These are phyloP conservation scores for Coffea canephora DNA, from an alignment of 257 asterid species.

Conservation along the genomic window DNA sequence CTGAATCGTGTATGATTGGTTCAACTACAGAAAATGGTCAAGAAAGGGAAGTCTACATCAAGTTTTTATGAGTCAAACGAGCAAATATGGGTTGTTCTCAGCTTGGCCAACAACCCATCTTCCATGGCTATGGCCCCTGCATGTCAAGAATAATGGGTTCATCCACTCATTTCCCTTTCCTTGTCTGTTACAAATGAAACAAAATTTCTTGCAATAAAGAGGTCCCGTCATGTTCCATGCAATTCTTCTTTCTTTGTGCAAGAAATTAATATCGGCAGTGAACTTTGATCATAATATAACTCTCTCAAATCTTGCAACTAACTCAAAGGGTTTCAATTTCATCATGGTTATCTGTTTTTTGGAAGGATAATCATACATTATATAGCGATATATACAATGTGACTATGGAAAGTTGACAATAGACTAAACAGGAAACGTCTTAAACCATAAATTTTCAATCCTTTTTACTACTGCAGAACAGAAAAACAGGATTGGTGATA, in stretches of 20 bases:
- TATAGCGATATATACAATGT: no score
- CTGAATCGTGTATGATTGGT: neutral
- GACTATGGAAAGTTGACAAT: no score
- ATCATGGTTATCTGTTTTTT: no score
- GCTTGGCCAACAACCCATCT: slow-evolving; percentile 23
- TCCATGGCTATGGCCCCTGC: slow-evolving; percentile 13
- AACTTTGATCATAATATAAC: neutral
- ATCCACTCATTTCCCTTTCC: slow-evolving; percentile 8
- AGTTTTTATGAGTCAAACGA: neutral
- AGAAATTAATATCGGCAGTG: neutral
- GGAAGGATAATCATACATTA: no score
- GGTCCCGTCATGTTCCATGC: slow-evolving; percentile 8
- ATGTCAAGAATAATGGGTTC: slow-evolving; percentile 20
- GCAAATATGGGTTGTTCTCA: slow-evolving; percentile 16
- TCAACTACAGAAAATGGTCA: neutral
- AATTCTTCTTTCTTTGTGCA: neutral
- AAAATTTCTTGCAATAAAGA: neutral
- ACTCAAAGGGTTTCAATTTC: no score
- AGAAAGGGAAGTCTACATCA: slow-evolving; percentile 8
- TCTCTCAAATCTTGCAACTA: neutral
- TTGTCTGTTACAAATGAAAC: neutral
- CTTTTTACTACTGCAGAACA: no score
- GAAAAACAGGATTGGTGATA: no score
- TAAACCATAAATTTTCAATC: no score
- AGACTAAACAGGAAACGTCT: no score